Conservation (phyloP, 192 early-diverging fungal genomes). For the Rhizophlyctis rosea region DNA sequence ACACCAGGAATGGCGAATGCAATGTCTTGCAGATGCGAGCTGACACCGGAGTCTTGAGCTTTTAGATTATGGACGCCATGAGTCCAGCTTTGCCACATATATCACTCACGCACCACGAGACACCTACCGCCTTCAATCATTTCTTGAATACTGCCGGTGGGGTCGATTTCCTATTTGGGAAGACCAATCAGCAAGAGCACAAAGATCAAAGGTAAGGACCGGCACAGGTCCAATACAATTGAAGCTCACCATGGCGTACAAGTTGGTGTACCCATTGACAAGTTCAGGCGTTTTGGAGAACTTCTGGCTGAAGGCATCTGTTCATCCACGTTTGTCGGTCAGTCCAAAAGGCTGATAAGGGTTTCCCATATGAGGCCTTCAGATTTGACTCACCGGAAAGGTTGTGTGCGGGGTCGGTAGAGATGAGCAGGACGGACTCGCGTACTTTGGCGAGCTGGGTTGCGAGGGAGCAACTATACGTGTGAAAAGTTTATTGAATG, state of each 20-base stretch:
- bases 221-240: too few species aligned
- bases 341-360: too few species aligned
- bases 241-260: slow-evolving; percentile 89
- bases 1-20: slow-evolving; percentile 99
- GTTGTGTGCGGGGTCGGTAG: slow-evolving; percentile 99
- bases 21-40: slow-evolving; percentile 80
- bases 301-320: slow-evolving; percentile 98
- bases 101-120: background rate
- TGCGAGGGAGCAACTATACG: slow-evolving; percentile 86
- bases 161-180: slow-evolving; percentile 89
- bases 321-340: background rate
- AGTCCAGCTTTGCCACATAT: too few species aligned
- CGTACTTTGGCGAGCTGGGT: slow-evolving; percentile 87
- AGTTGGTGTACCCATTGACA: slow-evolving; percentile 91
- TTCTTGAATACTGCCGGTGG: slow-evolving; percentile 94
- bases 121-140: slow-evolving; percentile 89
- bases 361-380: too few species aligned
- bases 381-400: slow-evolving; percentile 58
- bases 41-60: slow-evolving; percentile 44
- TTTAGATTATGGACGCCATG: slow-evolving; percentile 1
- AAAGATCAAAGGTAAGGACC: too few species aligned
- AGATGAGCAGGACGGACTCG: slow-evolving; percentile 93
- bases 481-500: too few species aligned
- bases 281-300: slow-evolving; percentile 94
- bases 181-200: background rate